Percentiles rank a stretch among this genome's conserved stretches.
Conservation (phyloP, 441 rosid species). For the Viola pubescens region DNA sequence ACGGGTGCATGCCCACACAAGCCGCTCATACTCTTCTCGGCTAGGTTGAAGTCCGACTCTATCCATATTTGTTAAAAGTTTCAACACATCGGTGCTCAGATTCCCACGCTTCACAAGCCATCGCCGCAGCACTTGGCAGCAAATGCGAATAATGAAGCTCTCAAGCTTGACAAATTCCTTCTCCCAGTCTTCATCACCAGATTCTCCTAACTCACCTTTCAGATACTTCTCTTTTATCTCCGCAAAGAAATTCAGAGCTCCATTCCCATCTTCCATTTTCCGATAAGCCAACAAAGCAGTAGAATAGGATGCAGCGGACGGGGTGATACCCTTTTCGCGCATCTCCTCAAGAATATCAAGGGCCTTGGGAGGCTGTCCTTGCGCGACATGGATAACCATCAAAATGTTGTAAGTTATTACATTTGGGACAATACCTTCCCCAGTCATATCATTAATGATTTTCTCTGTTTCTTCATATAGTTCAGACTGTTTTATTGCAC, state of each 20-base stretch:
- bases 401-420: slow-evolving; percentile 64
- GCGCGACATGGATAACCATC: slow-evolving; percentile 60
- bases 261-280: slow-evolving; percentile 67
- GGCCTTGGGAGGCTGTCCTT: slow-evolving; percentile 46
- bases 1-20: slow-evolving; percentile 79
- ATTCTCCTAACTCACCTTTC: slow-evolving; percentile 51
- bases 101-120: slow-evolving; percentile 63
- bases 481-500: slow-evolving; percentile 54
- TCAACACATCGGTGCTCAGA: slow-evolving; percentile 41
- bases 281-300: slow-evolving; percentile 70
- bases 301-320: slow-evolving; percentile 61
- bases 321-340: slow-evolving; percentile 42
- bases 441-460: slow-evolving; percentile 54
- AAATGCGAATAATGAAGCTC: slow-evolving; percentile 53
- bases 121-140: slow-evolving; percentile 74
- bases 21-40: slow-evolving; percentile 63
- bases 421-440: slow-evolving; percentile 55
- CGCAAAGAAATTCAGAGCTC: slow-evolving; percentile 58
- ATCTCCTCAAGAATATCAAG: slow-evolving; percentile 58
- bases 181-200: slow-evolving; percentile 44
- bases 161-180: slow-evolving; percentile 54
- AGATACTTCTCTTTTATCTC: slow-evolving; percentile 49
- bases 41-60: slow-evolving; percentile 40
- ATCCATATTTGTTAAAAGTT: slow-evolving; percentile 64
- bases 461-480: slow-evolving; percentile 38